Evolutionary conservation across 169 alveolate genomes (phyloP).

Genomic region (Cryptosporidium tyzzeri): DNA sequence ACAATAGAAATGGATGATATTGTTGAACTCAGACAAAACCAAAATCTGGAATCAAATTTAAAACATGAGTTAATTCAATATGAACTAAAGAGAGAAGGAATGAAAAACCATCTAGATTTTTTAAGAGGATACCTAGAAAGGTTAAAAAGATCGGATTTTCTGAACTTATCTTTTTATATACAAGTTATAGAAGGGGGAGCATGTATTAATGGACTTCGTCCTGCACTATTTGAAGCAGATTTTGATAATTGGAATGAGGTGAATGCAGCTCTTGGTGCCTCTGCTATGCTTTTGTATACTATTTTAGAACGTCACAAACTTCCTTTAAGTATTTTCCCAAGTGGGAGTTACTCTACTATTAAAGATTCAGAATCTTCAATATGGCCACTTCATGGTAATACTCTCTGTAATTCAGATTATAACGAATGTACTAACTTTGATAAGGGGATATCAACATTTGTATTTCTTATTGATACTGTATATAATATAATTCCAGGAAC

Average conservation of each 20-base stretch:
- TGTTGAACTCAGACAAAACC: constrained; percentile 9
- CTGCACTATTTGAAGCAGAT: constrained; percentile 6
- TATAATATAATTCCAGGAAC: neutral
- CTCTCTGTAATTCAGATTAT: constrained; percentile 42
- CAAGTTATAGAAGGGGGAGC: constrained; percentile 15
- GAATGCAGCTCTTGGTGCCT: constrained; percentile 34
- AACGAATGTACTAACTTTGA: constrained; percentile 47
- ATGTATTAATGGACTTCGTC: constrained; percentile 29
- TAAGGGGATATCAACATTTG: constrained; percentile 4
- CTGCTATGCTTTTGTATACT: constrained; percentile 8
- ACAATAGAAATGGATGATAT: constrained; percentile 28
- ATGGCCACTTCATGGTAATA: constrained; percentile 48
- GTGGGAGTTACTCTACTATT: constrained; percentile 61
- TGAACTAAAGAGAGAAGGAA: constrained; percentile 22
- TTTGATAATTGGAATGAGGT: constrained; percentile 63
- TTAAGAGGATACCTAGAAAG: constrained; percentile 12
- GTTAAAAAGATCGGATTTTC: constrained; percentile 19
- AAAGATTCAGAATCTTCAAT: neutral
- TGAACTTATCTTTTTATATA: constrained; percentile 41
- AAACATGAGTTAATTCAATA: constrained; percentile 19
- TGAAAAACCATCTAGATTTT: neutral
- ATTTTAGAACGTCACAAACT: constrained; percentile 32
- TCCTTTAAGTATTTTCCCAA: constrained; percentile 6
- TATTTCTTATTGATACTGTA: neutral
- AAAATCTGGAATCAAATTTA: constrained; percentile 7